A percentile compares a stretch with the other conserved stretches of the same genome.
These are phyloP conservation scores for Colletotrichum salicis DNA, from an alignment of 2,329 filamentous ascomycete species.

Conservation along the genomic window DNA sequence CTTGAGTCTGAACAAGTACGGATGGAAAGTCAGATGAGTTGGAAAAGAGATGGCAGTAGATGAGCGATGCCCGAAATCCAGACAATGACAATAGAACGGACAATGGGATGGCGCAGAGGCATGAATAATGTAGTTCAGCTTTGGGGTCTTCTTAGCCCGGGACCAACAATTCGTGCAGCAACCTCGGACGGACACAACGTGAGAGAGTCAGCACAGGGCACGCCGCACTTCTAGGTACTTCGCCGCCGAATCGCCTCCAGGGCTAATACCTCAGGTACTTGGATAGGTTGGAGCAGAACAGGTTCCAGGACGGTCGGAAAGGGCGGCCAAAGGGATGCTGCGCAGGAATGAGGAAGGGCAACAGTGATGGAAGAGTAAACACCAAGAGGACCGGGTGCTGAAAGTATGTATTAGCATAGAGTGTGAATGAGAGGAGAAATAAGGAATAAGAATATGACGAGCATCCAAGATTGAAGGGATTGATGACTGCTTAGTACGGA, in stretches of 20 bases:
- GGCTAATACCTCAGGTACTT: background rate
- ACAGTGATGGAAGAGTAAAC: background rate
- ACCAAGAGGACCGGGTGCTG: background rate
- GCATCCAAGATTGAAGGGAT: background rate
- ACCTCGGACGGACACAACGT: conserved; percentile 11
- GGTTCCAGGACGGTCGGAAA: background rate
- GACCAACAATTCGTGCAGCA: conserved; percentile 5
- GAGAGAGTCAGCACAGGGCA: conserved; percentile 13
- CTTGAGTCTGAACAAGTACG: background rate
- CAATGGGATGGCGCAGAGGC: conserved; percentile 1
- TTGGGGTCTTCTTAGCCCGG: background rate
- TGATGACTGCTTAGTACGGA: background rate
- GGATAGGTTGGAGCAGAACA: background rate
- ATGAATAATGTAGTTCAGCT: conserved; percentile 9
- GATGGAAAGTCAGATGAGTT: background rate
- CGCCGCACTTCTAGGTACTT: background rate
- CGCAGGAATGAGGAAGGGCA: conserved; percentile 2
- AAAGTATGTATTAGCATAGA: background rate
- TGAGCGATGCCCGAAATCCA: background rate
- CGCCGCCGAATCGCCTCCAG: background rate
- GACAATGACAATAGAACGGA: background rate
- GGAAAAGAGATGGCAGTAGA: background rate
- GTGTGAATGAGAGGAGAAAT: background rate
- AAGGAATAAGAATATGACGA: background rate
- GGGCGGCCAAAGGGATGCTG: background rate